Base-by-base conservation (phyloP, 1,284 basidiomycete species). In the Puccinia hordei region DNA sequence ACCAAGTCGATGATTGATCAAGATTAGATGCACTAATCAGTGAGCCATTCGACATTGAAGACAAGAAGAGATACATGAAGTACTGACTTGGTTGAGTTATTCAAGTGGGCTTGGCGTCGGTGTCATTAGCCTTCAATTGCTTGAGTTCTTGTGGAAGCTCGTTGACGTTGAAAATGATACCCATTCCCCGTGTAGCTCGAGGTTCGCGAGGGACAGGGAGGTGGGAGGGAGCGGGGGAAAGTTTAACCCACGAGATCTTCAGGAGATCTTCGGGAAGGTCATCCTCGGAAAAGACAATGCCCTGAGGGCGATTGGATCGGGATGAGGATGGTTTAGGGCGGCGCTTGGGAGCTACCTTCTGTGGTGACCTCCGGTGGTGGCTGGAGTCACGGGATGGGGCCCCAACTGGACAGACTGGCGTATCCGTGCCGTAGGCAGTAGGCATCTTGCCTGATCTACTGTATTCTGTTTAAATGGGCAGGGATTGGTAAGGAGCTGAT, bases 91-190 rank as follows among this genome's bases (percentile, higher is more conserved):
- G 10, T 27, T 44, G 0, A 24, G 8, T 24, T 13, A 66, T 66
- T 66, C 63, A 66, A 66, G 38, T 9, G 1, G 63, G 63, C 13
- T 35, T 44, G 24, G 24, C 38, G 5, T 66, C 6, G 10, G 41
- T 19, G 41, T 0, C 41, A 27, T 27, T 0, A 44, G 46, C 46
- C 15, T 3, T 2, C 0, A 66, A 41, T 12, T 66, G 17, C 63
- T 66, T 66, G 0, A 66, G 41, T 10, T 66, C 63, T 66, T 66
- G 63, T 4, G 63, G 63, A 27, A 66, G 63, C 6, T 44, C 24
- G 9, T 66, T 17, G 41, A 66, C n/a, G 41, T 66, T 38, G 24
- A 66, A 66, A 27, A 66, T 12, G 0, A 66, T 27, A 5, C 41
- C 63, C 22, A 15, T 49, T 8, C 13, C 46, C 9, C 24, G 38